A percentile compares a stretch with the other conserved stretches of the same genome.
Evolutionary conservation across 2,329 filamentous ascomycete genomes (phyloP).

Genomic region (Orbilia javanica): DNA sequence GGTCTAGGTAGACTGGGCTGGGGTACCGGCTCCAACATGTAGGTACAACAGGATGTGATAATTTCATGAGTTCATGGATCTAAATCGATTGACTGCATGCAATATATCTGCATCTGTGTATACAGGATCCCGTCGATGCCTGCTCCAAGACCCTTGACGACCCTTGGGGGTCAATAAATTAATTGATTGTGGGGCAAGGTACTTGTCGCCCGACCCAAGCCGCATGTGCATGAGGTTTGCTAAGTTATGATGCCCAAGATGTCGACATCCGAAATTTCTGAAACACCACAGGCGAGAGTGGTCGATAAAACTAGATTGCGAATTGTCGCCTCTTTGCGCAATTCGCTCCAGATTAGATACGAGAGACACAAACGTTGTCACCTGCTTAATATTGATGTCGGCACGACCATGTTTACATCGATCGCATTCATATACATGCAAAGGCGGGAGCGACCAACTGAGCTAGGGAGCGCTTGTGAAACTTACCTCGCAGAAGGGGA

Average conservation of each 20-base stretch:
- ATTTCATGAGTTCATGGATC: background rate
- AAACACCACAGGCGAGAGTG: conserved; percentile 39
- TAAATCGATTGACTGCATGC: background rate
- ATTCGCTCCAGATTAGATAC: conserved; percentile 54
- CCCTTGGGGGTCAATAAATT: background rate
- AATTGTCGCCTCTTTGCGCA: conserved; percentile 18
- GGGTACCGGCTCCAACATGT: background rate
- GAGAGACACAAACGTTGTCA: conserved; percentile 14
- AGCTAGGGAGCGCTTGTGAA: conserved; percentile 38
- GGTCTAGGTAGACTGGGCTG: background rate
- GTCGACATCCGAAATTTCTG: conserved; percentile 27
- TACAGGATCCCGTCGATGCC: conserved; percentile 37
- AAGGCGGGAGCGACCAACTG: conserved; percentile 13
- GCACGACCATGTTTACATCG: conserved; percentile 7
- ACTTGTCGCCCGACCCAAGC: conserved; percentile 1
- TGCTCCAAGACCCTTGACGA: conserved; percentile 15
- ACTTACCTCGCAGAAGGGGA: conserved; percentile 45
- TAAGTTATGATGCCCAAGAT: conserved; percentile 13
- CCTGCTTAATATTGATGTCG: conserved; percentile 5
- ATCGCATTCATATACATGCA: conserved; percentile 8
- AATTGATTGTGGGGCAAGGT: background rate
- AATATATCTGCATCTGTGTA: too few relatives aligned
- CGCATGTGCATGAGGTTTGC: conserved; percentile 16
- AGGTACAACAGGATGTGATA: background rate
- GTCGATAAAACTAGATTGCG: conserved; percentile 41